Evolutionary conservation across 495 filamentous ascomycete genomes (phyloP).

Genomic region (Aspergillus homomorphus): DNA sequence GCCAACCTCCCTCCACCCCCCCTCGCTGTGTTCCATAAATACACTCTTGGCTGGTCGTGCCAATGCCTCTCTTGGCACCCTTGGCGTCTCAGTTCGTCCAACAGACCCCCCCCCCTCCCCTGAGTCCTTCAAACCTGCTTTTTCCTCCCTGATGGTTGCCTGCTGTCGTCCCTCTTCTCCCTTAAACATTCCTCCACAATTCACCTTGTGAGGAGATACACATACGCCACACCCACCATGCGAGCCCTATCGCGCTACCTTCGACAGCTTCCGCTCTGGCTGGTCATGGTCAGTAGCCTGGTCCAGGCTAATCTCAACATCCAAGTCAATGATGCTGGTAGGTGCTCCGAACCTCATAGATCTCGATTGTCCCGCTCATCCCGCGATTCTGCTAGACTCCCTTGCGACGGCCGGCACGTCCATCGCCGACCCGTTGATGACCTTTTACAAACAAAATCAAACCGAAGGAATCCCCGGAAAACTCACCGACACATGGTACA

Average conservation of each 20-base stretch:
- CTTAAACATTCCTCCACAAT: background rate
- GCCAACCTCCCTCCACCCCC: background rate
- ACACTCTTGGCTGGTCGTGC: slow-evolving; percentile 4
- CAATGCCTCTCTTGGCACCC: background rate
- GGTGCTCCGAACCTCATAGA: background rate
- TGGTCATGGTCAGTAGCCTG: background rate
- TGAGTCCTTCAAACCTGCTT: background rate
- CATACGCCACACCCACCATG: background rate
- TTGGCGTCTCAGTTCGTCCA: slow-evolving; percentile 7
- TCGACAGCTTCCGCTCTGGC: background rate
- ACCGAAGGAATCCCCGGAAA: slow-evolving; percentile 37
- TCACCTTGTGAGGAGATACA: background rate
- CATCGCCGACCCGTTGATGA: slow-evolving; percentile 41
- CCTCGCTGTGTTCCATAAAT: background rate
- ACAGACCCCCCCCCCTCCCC: background rate
- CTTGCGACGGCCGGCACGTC: slow-evolving; percentile 19
- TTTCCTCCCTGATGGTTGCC: slow-evolving; percentile 1
- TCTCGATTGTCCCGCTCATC: background rate
- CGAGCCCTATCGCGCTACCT: background rate
- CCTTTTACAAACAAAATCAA: slow-evolving; percentile 44
- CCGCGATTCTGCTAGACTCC: slow-evolving; percentile 14
- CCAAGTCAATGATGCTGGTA: slow-evolving; percentile 5
- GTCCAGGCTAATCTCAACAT: background rate
- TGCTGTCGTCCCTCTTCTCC: background rate
- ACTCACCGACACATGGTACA: slow-evolving; percentile 44